Conservation (phyloP, 2,329 filamentous ascomycete genomes). For the Sarocladium oryzae region DNA sequence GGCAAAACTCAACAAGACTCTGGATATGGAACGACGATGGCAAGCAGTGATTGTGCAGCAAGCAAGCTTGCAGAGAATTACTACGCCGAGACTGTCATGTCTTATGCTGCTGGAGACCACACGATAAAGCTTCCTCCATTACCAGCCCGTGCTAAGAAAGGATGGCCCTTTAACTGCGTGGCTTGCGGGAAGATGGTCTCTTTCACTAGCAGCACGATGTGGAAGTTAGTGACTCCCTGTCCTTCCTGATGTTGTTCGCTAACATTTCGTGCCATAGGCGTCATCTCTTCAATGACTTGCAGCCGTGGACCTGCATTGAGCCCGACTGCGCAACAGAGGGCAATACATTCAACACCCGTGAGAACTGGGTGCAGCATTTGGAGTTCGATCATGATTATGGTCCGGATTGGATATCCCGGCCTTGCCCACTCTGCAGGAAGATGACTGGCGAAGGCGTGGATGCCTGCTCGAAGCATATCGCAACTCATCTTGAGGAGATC, state of each 20-base stretch:
- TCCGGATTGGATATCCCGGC: background rate
- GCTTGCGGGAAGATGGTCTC: background rate
- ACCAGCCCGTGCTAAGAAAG: background rate
- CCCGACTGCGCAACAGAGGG: background rate
- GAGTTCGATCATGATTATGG: slow-evolving; percentile 6
- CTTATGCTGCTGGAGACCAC: background rate
- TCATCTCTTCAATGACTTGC: slow-evolving; percentile 3
- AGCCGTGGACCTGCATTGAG: slow-evolving; percentile 1
- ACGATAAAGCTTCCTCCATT: background rate
- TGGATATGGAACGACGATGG: background rate
- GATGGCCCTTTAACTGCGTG: background rate
- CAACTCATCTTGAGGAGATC: background rate
- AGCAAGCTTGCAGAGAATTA: background rate
- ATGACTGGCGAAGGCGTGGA: background rate
- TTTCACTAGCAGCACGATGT: background rate
- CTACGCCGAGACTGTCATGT: slow-evolving; percentile 1
- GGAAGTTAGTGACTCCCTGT: slow-evolving; percentile 2
- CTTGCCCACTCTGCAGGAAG: background rate
- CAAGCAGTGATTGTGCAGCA: background rate
- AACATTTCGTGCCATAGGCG: no score
- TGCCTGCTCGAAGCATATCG: background rate
- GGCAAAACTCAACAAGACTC: background rate
- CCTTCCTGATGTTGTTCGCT: no score
- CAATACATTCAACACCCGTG: background rate
- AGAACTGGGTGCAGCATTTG: background rate